Evolutionary conservation across 805 yeast species (phyloP).

Genomic region (Wickerhamiella shivajii): DNA sequence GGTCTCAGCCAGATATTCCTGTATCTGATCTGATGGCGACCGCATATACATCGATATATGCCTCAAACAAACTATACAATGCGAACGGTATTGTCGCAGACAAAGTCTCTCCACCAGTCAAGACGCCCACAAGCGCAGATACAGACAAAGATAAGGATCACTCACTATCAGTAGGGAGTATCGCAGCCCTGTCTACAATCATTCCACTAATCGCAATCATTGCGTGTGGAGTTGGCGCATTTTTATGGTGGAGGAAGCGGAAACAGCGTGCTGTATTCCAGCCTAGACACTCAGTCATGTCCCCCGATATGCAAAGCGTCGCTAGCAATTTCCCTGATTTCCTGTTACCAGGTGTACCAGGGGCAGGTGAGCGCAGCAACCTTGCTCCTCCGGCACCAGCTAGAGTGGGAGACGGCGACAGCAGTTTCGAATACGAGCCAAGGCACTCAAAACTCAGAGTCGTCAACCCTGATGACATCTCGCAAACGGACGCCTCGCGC

Average conservation of each 20-base stretch:
- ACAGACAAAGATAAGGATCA: not conserved
- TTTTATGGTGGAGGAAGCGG: conserved; percentile 19
- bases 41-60: conserved; percentile 11
- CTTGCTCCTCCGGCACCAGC: no score
- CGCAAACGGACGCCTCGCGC: no score
- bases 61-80: conserved; percentile 1
- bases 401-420: no score
- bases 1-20: conserved; percentile 19
- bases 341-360: no score
- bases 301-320: conserved; percentile 5
- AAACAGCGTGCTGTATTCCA: conserved; percentile 14
- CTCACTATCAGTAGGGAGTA: conserved; percentile 23
- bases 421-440: no score
- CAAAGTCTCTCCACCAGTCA: not conserved
- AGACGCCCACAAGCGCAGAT: not conserved
- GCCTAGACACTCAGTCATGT: conserved; percentile 11
- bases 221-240: conserved; percentile 23
- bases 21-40: conserved; percentile 11
- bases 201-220: conserved; percentile 30
- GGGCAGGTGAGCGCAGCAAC: no score
- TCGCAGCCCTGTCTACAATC: conserved; percentile 35
- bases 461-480: no score
- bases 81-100: not conserved
- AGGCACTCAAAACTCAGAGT: no score
- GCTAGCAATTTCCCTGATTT: conserved; percentile 6